Evolutionary conservation across 192 early-diverging fungal species (phyloP).

Genomic region (Backusella westeae): DNA sequence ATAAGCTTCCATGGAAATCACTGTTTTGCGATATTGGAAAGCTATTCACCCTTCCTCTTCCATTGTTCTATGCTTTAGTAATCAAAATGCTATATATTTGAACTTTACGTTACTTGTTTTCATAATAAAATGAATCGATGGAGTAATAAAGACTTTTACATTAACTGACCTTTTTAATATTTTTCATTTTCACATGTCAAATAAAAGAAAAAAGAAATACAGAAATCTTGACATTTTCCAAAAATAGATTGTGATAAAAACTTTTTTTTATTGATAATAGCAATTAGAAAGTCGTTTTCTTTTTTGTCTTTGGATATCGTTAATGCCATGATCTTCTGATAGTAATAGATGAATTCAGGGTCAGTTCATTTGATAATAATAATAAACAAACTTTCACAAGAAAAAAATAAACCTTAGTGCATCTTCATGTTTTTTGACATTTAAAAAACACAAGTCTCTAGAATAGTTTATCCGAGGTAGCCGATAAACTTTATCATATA

Average conservation of each 20-base stretch:
- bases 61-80: background rate
- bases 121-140: background rate
- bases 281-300: no score
- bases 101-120: background rate
- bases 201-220: background rate
- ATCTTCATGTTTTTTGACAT: no score
- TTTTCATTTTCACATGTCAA: constrained; percentile 1
- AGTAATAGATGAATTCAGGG: background rate
- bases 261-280: background rate
- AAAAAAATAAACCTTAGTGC: no score
- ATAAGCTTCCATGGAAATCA: background rate
- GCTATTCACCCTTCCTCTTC: background rate
- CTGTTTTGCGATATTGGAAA: background rate
- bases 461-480: no score
- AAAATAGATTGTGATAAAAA: background rate
- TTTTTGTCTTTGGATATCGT: background rate
- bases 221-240: background rate
- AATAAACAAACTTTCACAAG: no score
- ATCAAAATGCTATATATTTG: background rate
- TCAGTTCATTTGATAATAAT: no score
- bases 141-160: background rate
- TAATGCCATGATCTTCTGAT: background rate
- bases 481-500: no score
- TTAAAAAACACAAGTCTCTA: no score
- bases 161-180: background rate